A percentile compares a stretch with the other conserved stretches of the same genome.
These are phyloP conservation scores for Colletotrichum shisoi DNA, from an alignment of 2,329 filamentous ascomycete genomes.

Conservation along the genomic window DNA sequence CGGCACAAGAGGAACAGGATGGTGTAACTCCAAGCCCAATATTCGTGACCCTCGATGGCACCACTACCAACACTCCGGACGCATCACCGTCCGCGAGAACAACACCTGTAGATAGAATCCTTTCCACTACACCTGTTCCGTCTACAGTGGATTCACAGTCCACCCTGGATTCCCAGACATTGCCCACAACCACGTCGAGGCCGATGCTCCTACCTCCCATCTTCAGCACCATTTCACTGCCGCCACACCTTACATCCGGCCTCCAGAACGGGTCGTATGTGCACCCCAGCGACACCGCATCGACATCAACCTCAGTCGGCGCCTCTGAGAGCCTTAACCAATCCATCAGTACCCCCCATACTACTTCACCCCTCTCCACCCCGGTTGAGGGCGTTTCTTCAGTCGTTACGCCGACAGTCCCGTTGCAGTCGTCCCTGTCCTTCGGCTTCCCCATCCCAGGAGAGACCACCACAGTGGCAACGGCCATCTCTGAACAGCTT, in stretches of 20 bases:
- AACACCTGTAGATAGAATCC: not conserved
- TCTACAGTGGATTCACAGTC: not conserved
- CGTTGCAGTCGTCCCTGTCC: slow-evolving; percentile 26
- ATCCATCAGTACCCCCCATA: not conserved
- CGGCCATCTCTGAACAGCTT: not conserved
- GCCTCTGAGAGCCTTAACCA: not conserved
- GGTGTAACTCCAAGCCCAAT: slow-evolving; percentile 37
- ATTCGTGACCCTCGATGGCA: slow-evolving; percentile 34
- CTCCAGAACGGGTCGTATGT: slow-evolving; percentile 13
- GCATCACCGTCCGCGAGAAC: slow-evolving; percentile 9
- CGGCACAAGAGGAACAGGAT: slow-evolving; percentile 25
- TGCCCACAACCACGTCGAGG: slow-evolving; percentile 6
- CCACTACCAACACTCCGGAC: not conserved
- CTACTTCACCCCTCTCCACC: not conserved
- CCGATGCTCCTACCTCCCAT: slow-evolving; percentile 18
- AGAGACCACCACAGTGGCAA: not conserved
- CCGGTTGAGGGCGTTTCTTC: not conserved
- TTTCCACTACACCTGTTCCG: slow-evolving; percentile 3
- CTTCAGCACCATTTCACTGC: slow-evolving; percentile 32
- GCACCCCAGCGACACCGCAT: not conserved
- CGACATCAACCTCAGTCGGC: not conserved
- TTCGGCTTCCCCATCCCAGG: slow-evolving; percentile 31
- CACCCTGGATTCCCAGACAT: not conserved
- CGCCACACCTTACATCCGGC: slow-evolving; percentile 15
- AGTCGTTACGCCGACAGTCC: not conserved